Evolutionary conservation across 2,329 filamentous ascomycete species (phyloP).

Genomic region (Aspergillus chevalieri): DNA sequence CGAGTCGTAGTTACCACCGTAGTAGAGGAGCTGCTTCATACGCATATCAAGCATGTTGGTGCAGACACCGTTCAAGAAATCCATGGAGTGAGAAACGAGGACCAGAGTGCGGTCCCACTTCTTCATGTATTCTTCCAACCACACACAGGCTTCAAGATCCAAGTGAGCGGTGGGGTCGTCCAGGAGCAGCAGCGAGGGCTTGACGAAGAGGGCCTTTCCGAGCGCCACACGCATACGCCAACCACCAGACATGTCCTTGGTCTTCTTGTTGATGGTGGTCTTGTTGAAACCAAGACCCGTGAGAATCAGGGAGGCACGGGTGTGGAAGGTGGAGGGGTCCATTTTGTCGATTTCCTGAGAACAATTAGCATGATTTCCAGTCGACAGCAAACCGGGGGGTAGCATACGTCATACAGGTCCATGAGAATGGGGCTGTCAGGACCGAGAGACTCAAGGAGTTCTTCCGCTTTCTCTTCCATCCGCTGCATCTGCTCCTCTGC

Average conservation of each 20-base stretch:
- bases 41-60: slow-evolving; percentile 99
- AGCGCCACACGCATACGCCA: slow-evolving; percentile 99
- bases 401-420: slow-evolving; percentile 86
- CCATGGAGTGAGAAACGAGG: slow-evolving; percentile 94
- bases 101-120: slow-evolving; percentile 98
- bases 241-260: slow-evolving; percentile 99
- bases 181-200: slow-evolving; percentile 88
- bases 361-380: slow-evolving; percentile 15
- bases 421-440: slow-evolving; percentile 85
- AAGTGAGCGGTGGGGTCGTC: slow-evolving; percentile 98
- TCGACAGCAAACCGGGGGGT: neutral
- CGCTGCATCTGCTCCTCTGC: slow-evolving; percentile 59
- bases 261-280: slow-evolving; percentile 95
- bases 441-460: slow-evolving; percentile 83
- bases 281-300: slow-evolving; percentile 99
- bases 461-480: slow-evolving; percentile 58
- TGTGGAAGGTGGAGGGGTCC: slow-evolving; percentile 96
- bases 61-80: slow-evolving; percentile 99
- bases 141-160: slow-evolving; percentile 98
- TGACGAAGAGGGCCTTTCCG: slow-evolving; percentile 96
- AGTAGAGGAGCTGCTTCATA: slow-evolving; percentile 81
- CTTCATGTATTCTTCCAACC: slow-evolving; percentile 99
- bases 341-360: slow-evolving; percentile 90
- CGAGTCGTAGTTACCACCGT: slow-evolving; percentile 99
- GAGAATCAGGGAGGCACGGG: slow-evolving; percentile 89